Evolutionary conservation across 2,329 filamentous ascomycete genomes (phyloP).

Genomic region (Coleophoma crateriformis): DNA sequence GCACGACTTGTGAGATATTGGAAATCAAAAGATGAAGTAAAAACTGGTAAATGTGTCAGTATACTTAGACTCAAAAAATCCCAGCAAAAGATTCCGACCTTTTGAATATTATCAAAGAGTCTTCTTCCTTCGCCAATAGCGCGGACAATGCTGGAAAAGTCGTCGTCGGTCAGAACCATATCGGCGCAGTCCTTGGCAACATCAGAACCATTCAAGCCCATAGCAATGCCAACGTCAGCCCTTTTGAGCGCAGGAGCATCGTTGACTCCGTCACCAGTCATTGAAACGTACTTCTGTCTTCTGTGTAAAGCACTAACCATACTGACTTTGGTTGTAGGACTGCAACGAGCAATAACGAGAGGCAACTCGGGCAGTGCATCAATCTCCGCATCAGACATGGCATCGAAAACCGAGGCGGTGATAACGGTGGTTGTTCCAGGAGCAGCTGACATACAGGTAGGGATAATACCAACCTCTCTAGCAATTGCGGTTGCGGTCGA

Average conservation of each 20-base stretch:
- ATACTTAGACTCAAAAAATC: neutral
- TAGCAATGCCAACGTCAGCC: constrained; percentile 69
- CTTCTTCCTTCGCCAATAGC: constrained; percentile 64
- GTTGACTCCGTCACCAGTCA: constrained; percentile 72
- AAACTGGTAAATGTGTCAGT: constrained; percentile 33
- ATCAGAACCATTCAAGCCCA: constrained; percentile 65
- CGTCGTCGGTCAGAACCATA: constrained; percentile 83
- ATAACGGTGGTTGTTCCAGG: constrained; percentile 40
- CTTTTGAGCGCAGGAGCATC: constrained; percentile 67
- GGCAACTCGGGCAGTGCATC: constrained; percentile 56
- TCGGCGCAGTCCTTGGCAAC: constrained; percentile 78
- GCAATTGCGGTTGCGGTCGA: constrained; percentile 63
- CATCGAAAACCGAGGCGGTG: constrained; percentile 58
- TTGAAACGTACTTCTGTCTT: constrained; percentile 59
- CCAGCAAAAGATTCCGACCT: constrained; percentile 39
- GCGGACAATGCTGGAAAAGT: constrained; percentile 75
- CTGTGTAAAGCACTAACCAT: constrained; percentile 72
- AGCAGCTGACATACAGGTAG: constrained; percentile 10
- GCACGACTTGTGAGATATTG: constrained; percentile 65
- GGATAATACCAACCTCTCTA: constrained; percentile 57
- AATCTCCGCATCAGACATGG: constrained; percentile 55
- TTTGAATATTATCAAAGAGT: constrained; percentile 69
- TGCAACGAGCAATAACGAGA: constrained; percentile 64
- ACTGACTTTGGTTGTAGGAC: constrained; percentile 66
- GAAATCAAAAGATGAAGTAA: constrained; percentile 62